These are phyloP conservation scores for Rheum nobile DNA, from an alignment of 148 eudicot species.

Conservation along the genomic window DNA sequence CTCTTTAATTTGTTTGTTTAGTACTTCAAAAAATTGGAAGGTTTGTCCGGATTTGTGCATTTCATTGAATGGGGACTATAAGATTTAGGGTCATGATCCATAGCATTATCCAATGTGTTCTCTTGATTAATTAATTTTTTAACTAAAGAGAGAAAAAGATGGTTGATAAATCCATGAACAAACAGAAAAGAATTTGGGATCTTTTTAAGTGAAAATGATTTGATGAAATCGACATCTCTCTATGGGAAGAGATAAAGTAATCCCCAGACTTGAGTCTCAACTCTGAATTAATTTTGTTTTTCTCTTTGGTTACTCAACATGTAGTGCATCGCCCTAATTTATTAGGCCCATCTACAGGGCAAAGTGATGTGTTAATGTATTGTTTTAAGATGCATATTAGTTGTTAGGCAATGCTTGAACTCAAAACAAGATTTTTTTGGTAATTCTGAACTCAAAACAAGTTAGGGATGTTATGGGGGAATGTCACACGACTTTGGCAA, in stretches of 20 bases:
- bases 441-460: too few species aligned
- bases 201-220: background rate
- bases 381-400: too few species aligned
- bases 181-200: background rate
- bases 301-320: background rate
- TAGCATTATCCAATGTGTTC: background rate
- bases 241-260: too few species aligned
- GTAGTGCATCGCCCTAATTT: background rate
- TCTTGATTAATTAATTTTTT: background rate
- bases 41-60: background rate
- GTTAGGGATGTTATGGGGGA: too few species aligned
- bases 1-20: background rate
- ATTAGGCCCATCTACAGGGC: background rate
- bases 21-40: background rate
- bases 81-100: background rate
- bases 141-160: background rate
- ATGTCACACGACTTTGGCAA: conserved; percentile 55
- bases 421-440: too few species aligned
- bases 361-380: too few species aligned
- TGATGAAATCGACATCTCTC: background rate
- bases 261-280: background rate
- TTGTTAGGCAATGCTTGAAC: too few species aligned
- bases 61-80: background rate
- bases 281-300: background rate
- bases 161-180: background rate